These are phyloP conservation scores for Aureobasidium sp. DNA, from an alignment of 2,329 filamentous ascomycete species.

Conservation along the genomic window DNA sequence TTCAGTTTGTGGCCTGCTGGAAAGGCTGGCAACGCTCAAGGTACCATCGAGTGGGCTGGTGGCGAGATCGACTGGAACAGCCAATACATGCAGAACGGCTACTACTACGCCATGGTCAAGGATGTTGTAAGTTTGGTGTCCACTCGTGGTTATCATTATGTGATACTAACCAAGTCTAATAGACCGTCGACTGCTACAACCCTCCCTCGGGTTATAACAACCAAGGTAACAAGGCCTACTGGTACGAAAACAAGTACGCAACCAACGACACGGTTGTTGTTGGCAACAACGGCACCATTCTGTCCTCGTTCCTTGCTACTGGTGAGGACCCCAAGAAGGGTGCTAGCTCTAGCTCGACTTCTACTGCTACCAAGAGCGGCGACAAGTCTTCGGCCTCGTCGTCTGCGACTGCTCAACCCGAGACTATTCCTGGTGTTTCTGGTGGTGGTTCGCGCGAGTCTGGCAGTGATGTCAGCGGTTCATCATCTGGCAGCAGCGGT, in stretches of 20 bases:
- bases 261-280: conserved; percentile 74
- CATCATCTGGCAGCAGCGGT: conserved; percentile 15
- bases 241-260: conserved; percentile 57
- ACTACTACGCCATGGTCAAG: conserved; percentile 78
- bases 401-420: conserved; percentile 23
- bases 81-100: conserved; percentile 75
- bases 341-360: conserved; percentile 26
- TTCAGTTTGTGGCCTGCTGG: conserved; percentile 96
- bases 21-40: conserved; percentile 66
- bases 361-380: conserved; percentile 25
- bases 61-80: conserved; percentile 80
- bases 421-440: conserved; percentile 51
- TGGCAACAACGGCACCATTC: conserved; percentile 64
- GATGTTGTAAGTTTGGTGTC: conserved; percentile 47
- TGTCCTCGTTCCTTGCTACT: conserved; percentile 74
- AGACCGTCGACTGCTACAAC: conserved; percentile 74
- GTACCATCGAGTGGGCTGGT: conserved; percentile 87
- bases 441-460: conserved; percentile 41
- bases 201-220: conserved; percentile 61
- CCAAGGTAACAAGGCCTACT: conserved; percentile 59
- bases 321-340: conserved; percentile 61
- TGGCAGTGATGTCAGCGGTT: conserved; percentile 18
- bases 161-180: neutral
- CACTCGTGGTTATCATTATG: neutral
- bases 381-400: conserved; percentile 19